Conservation (phyloP, 495 filamentous ascomycete genomes). For the Aspergillus olivimuriae region DNA sequence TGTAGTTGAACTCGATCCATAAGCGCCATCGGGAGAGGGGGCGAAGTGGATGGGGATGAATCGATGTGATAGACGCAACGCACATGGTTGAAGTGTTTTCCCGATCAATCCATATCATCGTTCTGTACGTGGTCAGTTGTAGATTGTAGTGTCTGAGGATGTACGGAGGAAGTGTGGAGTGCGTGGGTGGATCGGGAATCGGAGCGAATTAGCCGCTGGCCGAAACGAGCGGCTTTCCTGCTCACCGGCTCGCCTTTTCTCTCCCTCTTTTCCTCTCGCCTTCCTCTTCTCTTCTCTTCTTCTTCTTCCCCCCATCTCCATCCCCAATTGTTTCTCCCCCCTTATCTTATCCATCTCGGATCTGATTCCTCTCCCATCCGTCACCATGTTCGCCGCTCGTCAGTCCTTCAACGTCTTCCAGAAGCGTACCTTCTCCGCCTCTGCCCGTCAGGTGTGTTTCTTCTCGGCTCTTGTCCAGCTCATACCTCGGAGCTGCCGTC, state of each 20-base stretch:
- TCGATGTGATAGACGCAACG: no score
- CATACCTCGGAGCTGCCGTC: constrained; percentile 11
- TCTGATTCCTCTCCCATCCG: constrained; percentile 13
- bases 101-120: no score
- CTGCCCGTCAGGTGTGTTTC: constrained; percentile 71
- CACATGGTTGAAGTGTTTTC: no score
- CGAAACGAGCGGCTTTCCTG: constrained; percentile 10
- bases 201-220: constrained; percentile 13
- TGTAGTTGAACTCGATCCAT: not conserved
- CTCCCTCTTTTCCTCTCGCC: constrained; percentile 8
- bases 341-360: constrained; percentile 8
- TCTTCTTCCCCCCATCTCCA: constrained; percentile 5
- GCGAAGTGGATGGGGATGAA: no score
- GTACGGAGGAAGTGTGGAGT: constrained; percentile 4
- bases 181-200: constrained; percentile 13
- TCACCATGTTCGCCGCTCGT: constrained; percentile 72
- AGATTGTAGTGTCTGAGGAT: no score
- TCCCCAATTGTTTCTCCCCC: constrained; percentile 3
- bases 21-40: not conserved
- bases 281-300: constrained; percentile 5
- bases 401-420: constrained; percentile 66
- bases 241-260: constrained; percentile 22
- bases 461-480: constrained; percentile 6
- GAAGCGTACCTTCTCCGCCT: constrained; percentile 89
- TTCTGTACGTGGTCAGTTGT: no score